Conservation (phyloP, 192 early-diverging fungal genomes). For the Rhizoclosmatium globosum region DNA sequence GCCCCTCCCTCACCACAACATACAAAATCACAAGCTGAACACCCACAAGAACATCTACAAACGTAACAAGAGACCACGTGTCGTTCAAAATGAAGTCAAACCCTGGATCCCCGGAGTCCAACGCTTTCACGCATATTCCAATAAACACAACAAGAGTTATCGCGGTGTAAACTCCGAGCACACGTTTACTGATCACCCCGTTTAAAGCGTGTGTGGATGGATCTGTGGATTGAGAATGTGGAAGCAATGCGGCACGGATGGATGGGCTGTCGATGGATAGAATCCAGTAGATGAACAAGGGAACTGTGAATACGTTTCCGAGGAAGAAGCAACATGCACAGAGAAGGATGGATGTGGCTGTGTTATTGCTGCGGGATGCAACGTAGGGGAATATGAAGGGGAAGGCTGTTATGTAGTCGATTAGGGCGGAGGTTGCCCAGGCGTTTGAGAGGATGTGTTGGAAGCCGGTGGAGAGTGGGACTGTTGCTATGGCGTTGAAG, state of each 20-base stretch:
- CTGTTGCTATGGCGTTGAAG: background rate
- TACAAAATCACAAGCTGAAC: constrained; percentile 5
- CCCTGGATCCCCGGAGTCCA: background rate
- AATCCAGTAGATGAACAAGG: background rate
- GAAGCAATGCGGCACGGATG: background rate
- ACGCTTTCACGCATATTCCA: background rate
- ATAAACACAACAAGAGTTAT: background rate
- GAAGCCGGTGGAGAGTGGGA: background rate
- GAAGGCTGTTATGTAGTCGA: constrained; percentile 4
- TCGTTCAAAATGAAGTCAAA: background rate
- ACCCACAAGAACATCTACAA: constrained; percentile 14
- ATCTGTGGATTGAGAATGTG: too few relatives aligned
- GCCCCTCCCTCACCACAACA: background rate
- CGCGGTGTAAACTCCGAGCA: background rate
- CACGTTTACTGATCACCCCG: background rate
- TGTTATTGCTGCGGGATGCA: background rate
- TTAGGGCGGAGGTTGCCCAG: constrained; percentile 17
- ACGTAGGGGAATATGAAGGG: constrained; percentile 16
- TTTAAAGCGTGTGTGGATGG: too few relatives aligned
- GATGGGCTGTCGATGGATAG: background rate
- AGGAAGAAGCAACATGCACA: background rate
- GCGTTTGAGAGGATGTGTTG: background rate
- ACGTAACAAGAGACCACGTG: background rate
- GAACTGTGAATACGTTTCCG: constrained; percentile 12
- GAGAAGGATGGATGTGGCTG: background rate